A percentile compares a stretch with the other conserved stretches of the same genome.
These are phyloP conservation scores for Aspergillus pseudoviridinutans DNA, from an alignment of 2,329 filamentous ascomycete genomes.

Conservation along the genomic window DNA sequence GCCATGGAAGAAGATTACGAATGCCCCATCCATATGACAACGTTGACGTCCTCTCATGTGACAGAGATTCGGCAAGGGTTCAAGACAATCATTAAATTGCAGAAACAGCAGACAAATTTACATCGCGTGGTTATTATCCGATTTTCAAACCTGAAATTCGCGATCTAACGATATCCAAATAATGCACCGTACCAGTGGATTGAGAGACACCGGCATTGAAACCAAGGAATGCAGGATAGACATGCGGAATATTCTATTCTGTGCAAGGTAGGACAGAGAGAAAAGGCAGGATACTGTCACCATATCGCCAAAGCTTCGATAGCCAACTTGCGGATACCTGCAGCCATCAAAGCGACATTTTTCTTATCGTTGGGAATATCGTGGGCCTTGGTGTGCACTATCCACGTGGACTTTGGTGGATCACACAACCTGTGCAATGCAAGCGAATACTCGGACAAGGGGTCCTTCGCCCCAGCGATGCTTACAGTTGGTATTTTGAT, in stretches of 20 bases:
- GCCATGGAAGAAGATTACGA: background rate
- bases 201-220: background rate
- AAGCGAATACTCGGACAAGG: slow-evolving; percentile 22
- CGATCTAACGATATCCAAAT: background rate
- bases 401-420: slow-evolving; percentile 14
- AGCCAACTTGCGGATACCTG: slow-evolving; percentile 19
- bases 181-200: slow-evolving; percentile 3
- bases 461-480: slow-evolving; percentile 23
- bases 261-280: background rate
- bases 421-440: slow-evolving; percentile 22
- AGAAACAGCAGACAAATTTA: background rate
- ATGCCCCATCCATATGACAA: background rate
- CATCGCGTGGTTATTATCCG: background rate
- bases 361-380: slow-evolving; percentile 23
- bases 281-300: background rate
- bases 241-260: background rate
- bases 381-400: slow-evolving; percentile 25
- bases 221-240: background rate
- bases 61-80: background rate
- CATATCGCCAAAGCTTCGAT: slow-evolving; percentile 5
- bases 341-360: slow-evolving; percentile 20
- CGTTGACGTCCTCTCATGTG: background rate
- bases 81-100: background rate
- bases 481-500: slow-evolving; percentile 24
- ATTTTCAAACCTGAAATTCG: background rate